phyloP scores from a whole-genome alignment of 73 alveolate genomes.

The Blepharisma japonicum region DNA sequence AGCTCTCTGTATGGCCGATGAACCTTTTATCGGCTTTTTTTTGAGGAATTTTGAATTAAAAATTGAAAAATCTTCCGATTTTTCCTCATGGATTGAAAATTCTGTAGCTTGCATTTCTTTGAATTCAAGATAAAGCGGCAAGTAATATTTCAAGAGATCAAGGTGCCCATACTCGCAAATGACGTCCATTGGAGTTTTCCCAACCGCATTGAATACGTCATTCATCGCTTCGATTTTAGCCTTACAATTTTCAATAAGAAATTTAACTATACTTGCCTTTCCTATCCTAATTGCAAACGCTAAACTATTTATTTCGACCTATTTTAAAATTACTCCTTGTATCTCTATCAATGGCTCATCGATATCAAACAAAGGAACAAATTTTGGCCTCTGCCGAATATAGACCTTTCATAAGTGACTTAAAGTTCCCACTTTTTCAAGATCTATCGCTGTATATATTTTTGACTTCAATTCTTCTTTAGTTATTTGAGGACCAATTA shows the following conservation, averaged over 20 bases:
- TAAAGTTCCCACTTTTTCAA: no score
- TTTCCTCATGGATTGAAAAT: background rate
- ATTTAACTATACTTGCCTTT: background rate
- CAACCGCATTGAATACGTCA: background rate
- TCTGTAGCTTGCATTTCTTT: background rate
- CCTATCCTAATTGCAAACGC: background rate
- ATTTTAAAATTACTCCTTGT: no score
- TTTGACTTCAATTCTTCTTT: no score
- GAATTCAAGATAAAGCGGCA: constrained; percentile 7
- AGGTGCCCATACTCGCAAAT: constrained; percentile 28
- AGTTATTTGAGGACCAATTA: no score
- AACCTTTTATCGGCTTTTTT: background rate
- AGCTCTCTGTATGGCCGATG: constrained; percentile 15
- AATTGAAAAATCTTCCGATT: background rate
- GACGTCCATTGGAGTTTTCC: background rate
- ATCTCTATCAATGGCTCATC: no score
- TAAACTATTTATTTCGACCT: background rate
- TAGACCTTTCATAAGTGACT: no score
- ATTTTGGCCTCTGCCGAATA: no score
- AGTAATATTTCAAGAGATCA: constrained; percentile 23
- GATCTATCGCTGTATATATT: no score
- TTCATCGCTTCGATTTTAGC: background rate
- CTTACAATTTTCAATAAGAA: background rate
- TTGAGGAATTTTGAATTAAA: background rate
- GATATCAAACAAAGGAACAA: no score